phyloP scores from a whole-genome alignment of 177 flowering plant genomes.

The Vitis hybrid region DNA sequence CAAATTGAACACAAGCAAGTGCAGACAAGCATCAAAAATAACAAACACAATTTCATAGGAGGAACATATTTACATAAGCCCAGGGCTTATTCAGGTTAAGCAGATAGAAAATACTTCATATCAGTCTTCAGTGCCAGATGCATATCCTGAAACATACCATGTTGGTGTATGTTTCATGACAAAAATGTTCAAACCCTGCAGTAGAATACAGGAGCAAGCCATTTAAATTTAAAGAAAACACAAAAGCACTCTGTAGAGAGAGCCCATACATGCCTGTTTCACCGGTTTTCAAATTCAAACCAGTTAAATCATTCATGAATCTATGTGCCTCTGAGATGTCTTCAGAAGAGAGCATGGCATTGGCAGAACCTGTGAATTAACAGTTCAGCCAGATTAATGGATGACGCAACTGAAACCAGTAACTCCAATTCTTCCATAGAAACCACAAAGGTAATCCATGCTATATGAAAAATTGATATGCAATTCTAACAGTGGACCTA shows the following conservation, averaged over 20 bases:
- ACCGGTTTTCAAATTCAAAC: slow-evolving; percentile 24
- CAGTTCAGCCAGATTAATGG: background rate
- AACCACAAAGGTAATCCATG: background rate
- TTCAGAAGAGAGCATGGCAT: slow-evolving; percentile 58
- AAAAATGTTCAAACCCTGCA: background rate
- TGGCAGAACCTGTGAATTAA: slow-evolving; percentile 75
- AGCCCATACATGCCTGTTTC: slow-evolving; percentile 55
- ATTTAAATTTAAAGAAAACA: background rate
- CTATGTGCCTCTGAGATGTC: slow-evolving; percentile 60
- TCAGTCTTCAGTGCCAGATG: too few relatives aligned
- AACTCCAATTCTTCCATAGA: background rate
- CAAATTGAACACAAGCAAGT: too few relatives aligned
- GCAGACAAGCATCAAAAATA: too few relatives aligned
- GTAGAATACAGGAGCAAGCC: background rate
- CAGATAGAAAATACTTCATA: too few relatives aligned
- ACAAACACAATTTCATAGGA: too few relatives aligned
- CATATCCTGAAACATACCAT: background rate
- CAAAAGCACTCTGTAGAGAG: background rate
- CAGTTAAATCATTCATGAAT: slow-evolving; percentile 53
- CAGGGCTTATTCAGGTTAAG: too few relatives aligned
- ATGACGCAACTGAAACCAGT: background rate
- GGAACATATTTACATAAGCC: too few relatives aligned
- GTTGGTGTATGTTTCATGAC: background rate
- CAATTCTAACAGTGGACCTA: too few relatives aligned
- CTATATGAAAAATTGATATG: background rate